phyloP scores from a whole-genome alignment of 345 rosid species.

The Dovyalis caffra region DNA sequence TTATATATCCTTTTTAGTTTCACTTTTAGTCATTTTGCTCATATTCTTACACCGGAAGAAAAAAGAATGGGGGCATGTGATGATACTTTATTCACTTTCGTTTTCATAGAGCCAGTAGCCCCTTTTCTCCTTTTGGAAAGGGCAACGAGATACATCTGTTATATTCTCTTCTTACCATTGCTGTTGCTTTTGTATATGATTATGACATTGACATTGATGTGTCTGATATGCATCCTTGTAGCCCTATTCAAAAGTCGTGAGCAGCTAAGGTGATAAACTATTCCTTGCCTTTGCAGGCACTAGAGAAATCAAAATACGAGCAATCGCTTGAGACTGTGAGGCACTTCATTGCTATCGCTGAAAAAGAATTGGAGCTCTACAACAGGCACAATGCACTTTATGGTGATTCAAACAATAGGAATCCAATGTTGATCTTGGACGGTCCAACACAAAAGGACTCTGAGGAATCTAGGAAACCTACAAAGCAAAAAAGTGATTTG shows the following conservation, averaged over 20 bases:
- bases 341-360: conserved; percentile 68
- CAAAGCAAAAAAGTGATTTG: conserved; percentile 16
- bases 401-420: conserved; percentile 57
- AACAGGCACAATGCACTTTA: conserved; percentile 72
- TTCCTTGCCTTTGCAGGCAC: conserved; percentile 49
- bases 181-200: conserved; percentile 2
- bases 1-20: not conserved
- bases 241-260: not conserved
- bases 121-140: not conserved
- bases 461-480: conserved; percentile 26
- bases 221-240: not conserved
- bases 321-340: conserved; percentile 85
- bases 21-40: not conserved
- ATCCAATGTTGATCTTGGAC: conserved; percentile 55
- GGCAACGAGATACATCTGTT: not conserved
- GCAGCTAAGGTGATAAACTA: not conserved
- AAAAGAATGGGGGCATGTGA: not conserved
- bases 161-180: not conserved
- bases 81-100: not conserved
- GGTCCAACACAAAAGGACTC: conserved; percentile 20
- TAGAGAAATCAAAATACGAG: conserved; percentile 82
- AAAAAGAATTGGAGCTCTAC: conserved; percentile 80
- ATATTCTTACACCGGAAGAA: not conserved
- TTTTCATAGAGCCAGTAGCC: not conserved
- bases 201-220: not conserved